Evolutionary conservation across 129 eudicot species (phyloP), one percentile per base, ranked within the genome.

Genomic region (Lonicera japonica): DNA sequence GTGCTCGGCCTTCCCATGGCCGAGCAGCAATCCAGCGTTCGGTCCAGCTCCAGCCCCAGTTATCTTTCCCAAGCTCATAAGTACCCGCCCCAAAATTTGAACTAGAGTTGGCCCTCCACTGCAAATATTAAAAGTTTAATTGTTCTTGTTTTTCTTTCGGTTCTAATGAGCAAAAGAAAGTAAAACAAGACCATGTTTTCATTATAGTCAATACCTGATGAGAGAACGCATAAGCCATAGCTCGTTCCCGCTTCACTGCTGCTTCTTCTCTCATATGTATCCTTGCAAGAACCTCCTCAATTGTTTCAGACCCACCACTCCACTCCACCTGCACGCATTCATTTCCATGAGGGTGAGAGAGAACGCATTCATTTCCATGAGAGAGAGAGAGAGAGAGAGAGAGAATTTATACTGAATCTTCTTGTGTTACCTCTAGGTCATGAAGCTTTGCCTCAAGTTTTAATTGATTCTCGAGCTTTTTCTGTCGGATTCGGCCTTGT

Each of bases 21-120:
- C 82, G 85, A 73, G 96, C 95, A 68, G 94, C 95, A 45, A 94
- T 77, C 99, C 96, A 94, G 38, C 99, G 83, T 60, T 88, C 99
- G 80, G 70, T 94, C 96, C 96, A 88, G 77, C 95, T 94, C 99
- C 99, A 94, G n/a, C 96, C 99, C 99, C 99, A 88, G 50, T 85
- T 78, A 25, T 80, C 79, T 23, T 87, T 75, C 25, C 85, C 83
- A 10, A 85, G 70, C 48, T 79, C 79, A 4, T 75, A 60, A 73
- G 74, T 76, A 51, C 59, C 61, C 25, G 63, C 22, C 29, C 81
- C 87, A 52, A 73, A 60, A 54, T 76, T 77, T 14, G 82, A 73
- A 69, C 16, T 43, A 4, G 50, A 43, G 13, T 63, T 84, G 19
- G 95, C 95, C 77, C 96, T 85, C 99, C 96, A 94, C 99, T 94